Evolutionary conservation across 192 early-diverging fungal genomes (phyloP), one percentile per base, ranked within the genome.

Genomic region (Gryganskiella cystojenkinii): DNA sequence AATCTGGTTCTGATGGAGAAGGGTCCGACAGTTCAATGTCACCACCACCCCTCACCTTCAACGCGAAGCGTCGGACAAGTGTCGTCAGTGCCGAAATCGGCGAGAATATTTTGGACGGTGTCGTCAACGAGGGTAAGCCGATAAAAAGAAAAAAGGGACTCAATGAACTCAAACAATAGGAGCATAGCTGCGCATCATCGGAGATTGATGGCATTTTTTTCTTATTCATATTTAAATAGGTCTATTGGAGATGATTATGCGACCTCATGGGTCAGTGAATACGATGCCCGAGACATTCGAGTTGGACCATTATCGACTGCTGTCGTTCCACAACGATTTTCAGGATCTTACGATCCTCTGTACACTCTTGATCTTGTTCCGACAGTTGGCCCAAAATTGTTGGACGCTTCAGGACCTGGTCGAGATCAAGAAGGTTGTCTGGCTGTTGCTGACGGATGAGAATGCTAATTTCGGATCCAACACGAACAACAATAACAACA

Each of bases 291-390:
- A 78, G 49, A 81, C 80, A 2, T 64, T 84, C 45, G 70, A 79
- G 54, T 56, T 84, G 45, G 83, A 84, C 33, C 63, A 80, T 33
- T 72, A 80, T 31, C 70, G 83, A 4, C 30, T 84, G 24, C 40
- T 73, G 3, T 73, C 72, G 17, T 84, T 84, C 54, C 72, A 81
- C 42, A 73, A 81, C 34, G 83, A 84, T 55, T 81, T 81, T 62
- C 83, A 84, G 49, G 80, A 80, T 28, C 30, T 84, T 3, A 81
- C 80, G 1, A 70, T 84, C 33, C 53, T 70, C 3, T 79, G 80
- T 27, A 75, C 66, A 15, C 60, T 84, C 2, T 30, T 84, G 52
- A 72, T 84, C 20, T 71, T 81, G 2, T 84, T 81, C 51, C 73
- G 80, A 0, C 67, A 81, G 24, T 43, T 81, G 44, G 80, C 80